Percentiles rank a stretch among this genome's conserved stretches.
phyloP scores from a whole-genome alignment of 2,329 filamentous ascomycete species.

The Fusarium coicis region DNA sequence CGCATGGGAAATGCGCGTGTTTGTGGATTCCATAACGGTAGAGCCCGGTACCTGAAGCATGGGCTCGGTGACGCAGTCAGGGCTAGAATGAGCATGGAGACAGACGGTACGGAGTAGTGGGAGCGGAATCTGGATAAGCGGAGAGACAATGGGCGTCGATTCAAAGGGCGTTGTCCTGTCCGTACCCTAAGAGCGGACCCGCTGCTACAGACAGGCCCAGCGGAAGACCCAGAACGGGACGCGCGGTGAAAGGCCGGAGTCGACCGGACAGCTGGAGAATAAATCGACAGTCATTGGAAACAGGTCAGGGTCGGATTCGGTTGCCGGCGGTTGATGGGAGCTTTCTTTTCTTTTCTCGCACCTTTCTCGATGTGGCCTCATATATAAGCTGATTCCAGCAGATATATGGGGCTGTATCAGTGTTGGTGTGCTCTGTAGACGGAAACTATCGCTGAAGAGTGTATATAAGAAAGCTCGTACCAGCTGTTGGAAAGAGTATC shows the following conservation, averaged over 20 bases:
- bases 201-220: constrained; percentile 29
- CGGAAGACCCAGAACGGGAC: constrained; percentile 29
- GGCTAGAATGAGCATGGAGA: constrained; percentile 16
- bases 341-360: constrained; percentile 12
- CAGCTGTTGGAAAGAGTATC: neutral
- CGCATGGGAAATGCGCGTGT: constrained; percentile 9
- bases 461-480: neutral
- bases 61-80: constrained; percentile 21
- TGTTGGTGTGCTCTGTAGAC: neutral
- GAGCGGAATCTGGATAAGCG: constrained; percentile 31
- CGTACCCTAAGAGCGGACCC: constrained; percentile 27
- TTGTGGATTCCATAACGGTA: constrained; percentile 11
- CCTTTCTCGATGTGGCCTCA: constrained; percentile 2
- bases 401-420: neutral
- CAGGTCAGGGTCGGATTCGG: constrained; percentile 8
- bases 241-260: constrained; percentile 39
- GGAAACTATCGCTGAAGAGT: neutral
- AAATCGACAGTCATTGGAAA: constrained; percentile 9
- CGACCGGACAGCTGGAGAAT: constrained; percentile 33
- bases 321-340: constrained; percentile 17
- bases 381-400: neutral
- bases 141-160: constrained; percentile 23
- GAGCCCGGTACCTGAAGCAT: constrained; percentile 15
- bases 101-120: constrained; percentile 20
- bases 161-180: constrained; percentile 7